These are phyloP conservation scores for Hanseniaspora gamundiae DNA, from an alignment of 1,139 yeast genomes.

Conservation along the genomic window DNA sequence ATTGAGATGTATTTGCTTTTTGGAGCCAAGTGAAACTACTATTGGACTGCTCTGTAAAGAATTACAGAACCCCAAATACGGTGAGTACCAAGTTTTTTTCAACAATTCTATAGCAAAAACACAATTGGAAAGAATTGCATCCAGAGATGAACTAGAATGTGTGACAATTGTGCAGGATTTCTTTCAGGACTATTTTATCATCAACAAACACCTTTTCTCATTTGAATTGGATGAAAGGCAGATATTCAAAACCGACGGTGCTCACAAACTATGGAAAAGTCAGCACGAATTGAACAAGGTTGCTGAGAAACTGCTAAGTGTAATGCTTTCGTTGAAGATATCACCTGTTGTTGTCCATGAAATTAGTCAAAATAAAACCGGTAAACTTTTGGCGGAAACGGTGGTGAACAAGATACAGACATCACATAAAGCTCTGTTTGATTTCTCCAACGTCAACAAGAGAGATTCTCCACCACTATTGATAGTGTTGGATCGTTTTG, in stretches of 20 bases:
- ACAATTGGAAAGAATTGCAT: slow-evolving; percentile 77
- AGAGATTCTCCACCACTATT: slow-evolving; percentile 61
- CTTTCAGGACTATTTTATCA: slow-evolving; percentile 69
- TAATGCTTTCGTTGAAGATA: slow-evolving; percentile 59
- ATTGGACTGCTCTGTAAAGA: slow-evolving; percentile 52
- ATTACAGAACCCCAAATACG: slow-evolving; percentile 65
- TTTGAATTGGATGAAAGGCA: slow-evolving; percentile 26
- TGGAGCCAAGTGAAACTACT: slow-evolving; percentile 61
- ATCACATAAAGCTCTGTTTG: slow-evolving; percentile 50
- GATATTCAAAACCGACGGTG: slow-evolving; percentile 11
- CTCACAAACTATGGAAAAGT: slow-evolving; percentile 14
- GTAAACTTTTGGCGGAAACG: slow-evolving; percentile 47
- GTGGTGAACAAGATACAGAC: slow-evolving; percentile 47
- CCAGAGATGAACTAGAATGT: slow-evolving; percentile 76
- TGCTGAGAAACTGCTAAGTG: slow-evolving; percentile 44
- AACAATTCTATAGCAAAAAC: slow-evolving; percentile 63
- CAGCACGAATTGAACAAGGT: slow-evolving; percentile 32
- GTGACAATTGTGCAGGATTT: slow-evolving; percentile 67
- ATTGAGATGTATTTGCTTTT: slow-evolving; percentile 66
- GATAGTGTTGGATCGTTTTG: slow-evolving; percentile 69
- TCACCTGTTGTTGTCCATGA: slow-evolving; percentile 76
- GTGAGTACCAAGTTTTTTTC: slow-evolving; percentile 63
- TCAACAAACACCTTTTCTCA: slow-evolving; percentile 57
- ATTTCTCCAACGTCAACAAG: slow-evolving; percentile 33
- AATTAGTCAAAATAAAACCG: slow-evolving; percentile 45